A percentile compares a stretch with the other conserved stretches of the same genome.
phyloP scores from a whole-genome alignment of 176 grass and related monocot genomes.

The Rhynchospora tenuis region DNA sequence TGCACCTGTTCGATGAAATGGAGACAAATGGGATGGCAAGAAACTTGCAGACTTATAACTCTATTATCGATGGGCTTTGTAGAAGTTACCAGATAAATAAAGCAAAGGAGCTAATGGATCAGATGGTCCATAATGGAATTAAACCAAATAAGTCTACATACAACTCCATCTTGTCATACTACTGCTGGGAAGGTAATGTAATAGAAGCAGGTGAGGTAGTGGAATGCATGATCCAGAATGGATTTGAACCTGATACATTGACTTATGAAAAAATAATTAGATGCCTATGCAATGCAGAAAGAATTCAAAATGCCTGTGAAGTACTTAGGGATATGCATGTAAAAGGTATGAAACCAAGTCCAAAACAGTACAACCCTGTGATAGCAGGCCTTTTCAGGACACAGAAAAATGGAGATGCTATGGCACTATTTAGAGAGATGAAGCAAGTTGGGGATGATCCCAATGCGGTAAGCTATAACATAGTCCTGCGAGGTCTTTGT shows the following conservation, averaged over 20 bases:
- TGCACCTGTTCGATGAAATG: conserved; percentile 76
- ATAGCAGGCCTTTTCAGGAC: conserved; percentile 56
- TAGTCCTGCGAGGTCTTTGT: conserved; percentile 63
- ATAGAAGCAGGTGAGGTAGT: conserved; percentile 61
- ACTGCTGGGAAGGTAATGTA: conserved; percentile 80
- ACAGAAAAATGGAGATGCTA: conserved; percentile 39
- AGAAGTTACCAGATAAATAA: conserved; percentile 58
- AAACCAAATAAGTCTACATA: conserved; percentile 75
- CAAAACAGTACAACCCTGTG: conserved; percentile 70
- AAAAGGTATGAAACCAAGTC: conserved; percentile 61
- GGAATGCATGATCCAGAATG: conserved; percentile 64
- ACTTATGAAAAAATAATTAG: conserved; percentile 67
- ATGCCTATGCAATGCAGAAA: conserved; percentile 68
- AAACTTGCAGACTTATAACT: conserved; percentile 65
- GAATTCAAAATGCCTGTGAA: conserved; percentile 60
- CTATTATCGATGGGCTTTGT: conserved; percentile 63
- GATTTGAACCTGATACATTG: conserved; percentile 67
- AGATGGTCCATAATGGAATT: conserved; percentile 66
- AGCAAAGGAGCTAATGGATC: conserved; percentile 58
- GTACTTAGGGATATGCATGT: conserved; percentile 59
- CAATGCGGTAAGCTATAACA: conserved; percentile 59
- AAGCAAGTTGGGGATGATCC: conserved; percentile 46
- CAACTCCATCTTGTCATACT: conserved; percentile 66
- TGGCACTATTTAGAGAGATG: conserved; percentile 80
- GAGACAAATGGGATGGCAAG: conserved; percentile 58